Percentiles rank a stretch among this genome's conserved stretches.
Conservation (phyloP, 768 basidiomycete species). For the Daedaleopsis nitida region DNA sequence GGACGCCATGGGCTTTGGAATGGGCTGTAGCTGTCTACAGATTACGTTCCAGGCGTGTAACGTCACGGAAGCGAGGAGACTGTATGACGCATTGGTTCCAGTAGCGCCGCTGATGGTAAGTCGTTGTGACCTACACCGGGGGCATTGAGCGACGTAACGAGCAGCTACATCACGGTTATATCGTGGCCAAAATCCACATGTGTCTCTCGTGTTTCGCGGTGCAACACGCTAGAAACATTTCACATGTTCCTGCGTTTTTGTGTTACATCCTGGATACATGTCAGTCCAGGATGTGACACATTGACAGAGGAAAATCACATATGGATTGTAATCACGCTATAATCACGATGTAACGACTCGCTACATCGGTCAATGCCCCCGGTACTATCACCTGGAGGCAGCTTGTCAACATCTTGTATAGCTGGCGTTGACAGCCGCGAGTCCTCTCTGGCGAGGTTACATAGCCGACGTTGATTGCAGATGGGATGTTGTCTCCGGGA, state of each 20-base stretch:
- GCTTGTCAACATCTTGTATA: slow-evolving; percentile 33
- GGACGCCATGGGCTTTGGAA: slow-evolving; percentile 99
- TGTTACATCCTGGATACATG: too few relatives aligned
- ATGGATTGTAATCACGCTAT: too few relatives aligned
- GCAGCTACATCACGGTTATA: too few relatives aligned
- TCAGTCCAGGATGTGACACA: too few relatives aligned
- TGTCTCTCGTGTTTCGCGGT: too few relatives aligned
- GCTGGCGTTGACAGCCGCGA: slow-evolving; percentile 93
- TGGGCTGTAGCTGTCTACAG: slow-evolving; percentile 98
- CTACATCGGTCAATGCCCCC: too few relatives aligned
- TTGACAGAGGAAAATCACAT: too few relatives aligned
- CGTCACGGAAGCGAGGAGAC: slow-evolving; percentile 84
- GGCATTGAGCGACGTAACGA: too few relatives aligned
- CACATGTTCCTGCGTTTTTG: too few relatives aligned
- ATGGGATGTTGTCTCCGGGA: slow-evolving; percentile 99
- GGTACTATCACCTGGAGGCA: not conserved
- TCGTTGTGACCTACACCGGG: slow-evolving; percentile 6
- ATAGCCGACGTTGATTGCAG: slow-evolving; percentile 97
- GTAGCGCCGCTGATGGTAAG: slow-evolving; percentile 92
- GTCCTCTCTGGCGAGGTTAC: slow-evolving; percentile 93
- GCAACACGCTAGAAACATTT: too few relatives aligned
- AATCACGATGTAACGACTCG: too few relatives aligned
- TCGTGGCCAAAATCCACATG: too few relatives aligned
- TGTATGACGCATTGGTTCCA: slow-evolving; percentile 97
- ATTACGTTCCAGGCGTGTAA: slow-evolving; percentile 98